Conservation (phyloP, 1,284 basidiomycete genomes). For the Trichosporon sp. region DNA sequence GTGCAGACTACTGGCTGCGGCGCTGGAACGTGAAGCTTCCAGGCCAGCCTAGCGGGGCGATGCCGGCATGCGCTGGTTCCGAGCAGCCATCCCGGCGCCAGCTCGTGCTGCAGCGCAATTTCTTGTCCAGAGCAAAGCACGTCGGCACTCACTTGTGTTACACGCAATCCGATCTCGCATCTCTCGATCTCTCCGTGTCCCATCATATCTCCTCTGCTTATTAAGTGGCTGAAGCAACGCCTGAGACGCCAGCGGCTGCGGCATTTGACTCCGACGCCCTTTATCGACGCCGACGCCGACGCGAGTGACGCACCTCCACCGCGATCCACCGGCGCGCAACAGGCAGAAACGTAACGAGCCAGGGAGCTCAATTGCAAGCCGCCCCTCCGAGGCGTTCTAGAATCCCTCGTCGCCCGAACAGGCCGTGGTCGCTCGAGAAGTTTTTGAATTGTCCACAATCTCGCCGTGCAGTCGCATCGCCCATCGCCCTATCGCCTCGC, state of each 20-base stretch:
- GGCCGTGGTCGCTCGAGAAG: not conserved
- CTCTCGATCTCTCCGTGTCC: not conserved
- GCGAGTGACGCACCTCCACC: too few relatives aligned
- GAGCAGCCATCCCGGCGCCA: too few relatives aligned
- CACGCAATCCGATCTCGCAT: too few relatives aligned
- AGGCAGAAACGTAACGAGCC: not conserved
- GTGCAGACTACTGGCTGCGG: not conserved
- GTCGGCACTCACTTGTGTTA: too few relatives aligned
- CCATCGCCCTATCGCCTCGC: too few relatives aligned
- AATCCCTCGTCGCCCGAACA: not conserved
- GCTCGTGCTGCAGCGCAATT: not conserved
- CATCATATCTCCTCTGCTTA: too few relatives aligned
- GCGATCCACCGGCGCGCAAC: too few relatives aligned
- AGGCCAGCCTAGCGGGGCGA: not conserved
- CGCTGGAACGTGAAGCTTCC: not conserved
- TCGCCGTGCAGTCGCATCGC: too few relatives aligned
- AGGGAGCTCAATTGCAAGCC: not conserved
- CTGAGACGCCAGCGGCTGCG: not conserved
- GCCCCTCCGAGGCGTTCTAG: not conserved
- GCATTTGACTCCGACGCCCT: not conserved
- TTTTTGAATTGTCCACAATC: not conserved
- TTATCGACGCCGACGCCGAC: not conserved
- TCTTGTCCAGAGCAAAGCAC: not conserved
- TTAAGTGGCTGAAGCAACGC: not conserved
- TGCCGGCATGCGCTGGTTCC: not conserved